Conservation (phyloP, 306 rosid genomes). For the Cotoneaster glaucophyllus region DNA sequence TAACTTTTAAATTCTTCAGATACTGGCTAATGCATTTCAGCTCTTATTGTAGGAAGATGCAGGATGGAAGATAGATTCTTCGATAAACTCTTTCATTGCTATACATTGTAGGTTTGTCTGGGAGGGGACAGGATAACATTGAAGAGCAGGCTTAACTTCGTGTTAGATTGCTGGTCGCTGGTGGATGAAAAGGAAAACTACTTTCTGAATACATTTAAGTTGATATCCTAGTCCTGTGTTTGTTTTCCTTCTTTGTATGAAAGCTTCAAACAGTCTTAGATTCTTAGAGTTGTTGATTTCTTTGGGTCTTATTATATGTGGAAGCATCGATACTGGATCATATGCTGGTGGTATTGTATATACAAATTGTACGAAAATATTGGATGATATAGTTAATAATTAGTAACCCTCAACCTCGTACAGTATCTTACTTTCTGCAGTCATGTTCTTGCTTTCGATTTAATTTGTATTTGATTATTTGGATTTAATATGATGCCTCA, state of each 20-base stretch:
- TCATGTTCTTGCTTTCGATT: background rate
- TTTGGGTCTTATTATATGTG: slow-evolving; percentile 5
- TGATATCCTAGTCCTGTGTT: slow-evolving; percentile 17
- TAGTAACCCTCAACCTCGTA: slow-evolving; percentile 11
- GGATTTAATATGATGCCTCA: slow-evolving; percentile 4
- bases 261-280: slow-evolving; percentile 16
- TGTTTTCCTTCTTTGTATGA: slow-evolving; percentile 8
- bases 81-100: slow-evolving; percentile 11
- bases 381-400: slow-evolving; percentile 2
- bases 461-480: background rate
- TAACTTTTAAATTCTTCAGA: background rate
- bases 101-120: slow-evolving; percentile 5
- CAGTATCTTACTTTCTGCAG: background rate
- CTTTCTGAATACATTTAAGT: slow-evolving; percentile 18
- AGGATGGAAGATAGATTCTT: slow-evolving; percentile 16
- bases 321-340: slow-evolving; percentile 14
- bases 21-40: slow-evolving; percentile 8
- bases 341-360: background rate
- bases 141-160: slow-evolving; percentile 17
- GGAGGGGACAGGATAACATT: background rate
- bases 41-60: slow-evolving; percentile 25
- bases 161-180: slow-evolving; percentile 12
- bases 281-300: slow-evolving; percentile 19
- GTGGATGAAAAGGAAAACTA: slow-evolving; percentile 8
- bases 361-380: background rate